phyloP scores from a whole-genome alignment of 2,329 filamentous ascomycete species.

The Ceratocystis alfenasii region DNA sequence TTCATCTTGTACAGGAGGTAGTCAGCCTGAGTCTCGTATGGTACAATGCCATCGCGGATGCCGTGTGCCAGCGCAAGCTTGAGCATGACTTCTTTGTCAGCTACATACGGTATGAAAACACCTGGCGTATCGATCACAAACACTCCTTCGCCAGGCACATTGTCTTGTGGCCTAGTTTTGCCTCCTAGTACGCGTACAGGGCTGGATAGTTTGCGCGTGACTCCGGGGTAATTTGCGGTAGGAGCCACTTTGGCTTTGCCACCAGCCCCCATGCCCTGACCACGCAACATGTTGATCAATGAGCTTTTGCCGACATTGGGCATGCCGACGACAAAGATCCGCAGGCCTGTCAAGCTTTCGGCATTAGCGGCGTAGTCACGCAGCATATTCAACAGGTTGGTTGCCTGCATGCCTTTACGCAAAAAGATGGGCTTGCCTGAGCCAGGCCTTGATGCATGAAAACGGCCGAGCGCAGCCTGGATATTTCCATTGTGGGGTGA shows the following conservation, averaged over 20 bases:
- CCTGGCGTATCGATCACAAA: slow-evolving; percentile 88
- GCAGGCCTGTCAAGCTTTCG: slow-evolving; percentile 62
- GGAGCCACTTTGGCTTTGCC: slow-evolving; percentile 52
- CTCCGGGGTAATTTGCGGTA: slow-evolving; percentile 77
- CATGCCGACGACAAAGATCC: slow-evolving; percentile 87
- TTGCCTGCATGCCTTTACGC: slow-evolving; percentile 26
- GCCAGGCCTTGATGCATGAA: slow-evolving; percentile 25
- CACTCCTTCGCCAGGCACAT: slow-evolving; percentile 46
- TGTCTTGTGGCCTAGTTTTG: slow-evolving; percentile 23
- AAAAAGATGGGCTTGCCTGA: slow-evolving; percentile 32
- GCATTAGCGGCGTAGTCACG: slow-evolving; percentile 27
- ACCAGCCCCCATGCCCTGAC: slow-evolving; percentile 42
- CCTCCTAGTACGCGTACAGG: slow-evolving; percentile 61
- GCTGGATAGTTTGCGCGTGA: slow-evolving; percentile 74
- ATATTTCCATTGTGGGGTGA: slow-evolving; percentile 25
- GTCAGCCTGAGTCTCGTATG: slow-evolving; percentile 67
- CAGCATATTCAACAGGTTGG: slow-evolving; percentile 26
- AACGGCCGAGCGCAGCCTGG: slow-evolving; percentile 26
- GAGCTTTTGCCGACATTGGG: slow-evolving; percentile 95
- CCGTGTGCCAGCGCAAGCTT: slow-evolving; percentile 86
- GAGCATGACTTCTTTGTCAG: slow-evolving; percentile 76
- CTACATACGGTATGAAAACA: slow-evolving; percentile 87
- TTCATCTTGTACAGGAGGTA: slow-evolving; percentile 85
- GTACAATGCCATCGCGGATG: slow-evolving; percentile 79
- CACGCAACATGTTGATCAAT: slow-evolving; percentile 75